These are phyloP conservation scores for Jackrogersella minutella DNA, from an alignment of 495 filamentous ascomycete species.

Conservation along the genomic window DNA sequence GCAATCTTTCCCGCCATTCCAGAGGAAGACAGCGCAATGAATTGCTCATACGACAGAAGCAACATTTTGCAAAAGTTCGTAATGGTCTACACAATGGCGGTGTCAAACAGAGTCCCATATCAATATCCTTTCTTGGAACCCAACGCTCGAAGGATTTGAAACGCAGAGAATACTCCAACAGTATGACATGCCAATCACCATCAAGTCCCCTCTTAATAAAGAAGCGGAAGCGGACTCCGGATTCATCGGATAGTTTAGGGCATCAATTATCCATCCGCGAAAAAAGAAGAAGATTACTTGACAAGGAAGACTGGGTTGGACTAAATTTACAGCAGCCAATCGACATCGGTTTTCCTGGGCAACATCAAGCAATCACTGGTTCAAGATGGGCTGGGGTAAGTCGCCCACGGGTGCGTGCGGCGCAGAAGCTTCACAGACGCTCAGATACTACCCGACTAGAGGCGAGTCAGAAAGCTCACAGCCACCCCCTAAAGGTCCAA, in stretches of 20 bases:
- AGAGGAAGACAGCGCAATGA: constrained; percentile 46
- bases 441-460: not conserved
- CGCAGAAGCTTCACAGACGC: not conserved
- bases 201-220: constrained; percentile 21
- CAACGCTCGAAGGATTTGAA: constrained; percentile 4
- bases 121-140: constrained; percentile 39
- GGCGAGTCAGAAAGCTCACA: not conserved
- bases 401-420: constrained; percentile 5
- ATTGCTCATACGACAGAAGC: constrained; percentile 48
- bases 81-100: constrained; percentile 28
- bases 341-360: constrained; percentile 39
- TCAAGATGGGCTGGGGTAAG: constrained; percentile 35
- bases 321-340: constrained; percentile 42
- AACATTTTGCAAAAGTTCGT: constrained; percentile 52
- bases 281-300: constrained; percentile 35
- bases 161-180: not conserved
- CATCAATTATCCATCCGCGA: constrained; percentile 23
- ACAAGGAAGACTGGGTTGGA: constrained; percentile 44
- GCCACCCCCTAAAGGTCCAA: constrained; percentile 41
- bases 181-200: not conserved
- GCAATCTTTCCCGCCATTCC: constrained; percentile 49
- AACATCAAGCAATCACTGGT: constrained; percentile 28
- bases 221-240: constrained; percentile 18
- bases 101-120: constrained; percentile 31
- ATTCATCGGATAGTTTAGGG: not conserved